Conservation (phyloP, 1,284 basidiomycete genomes). For the Trichosporon coremiiforme region DNA sequence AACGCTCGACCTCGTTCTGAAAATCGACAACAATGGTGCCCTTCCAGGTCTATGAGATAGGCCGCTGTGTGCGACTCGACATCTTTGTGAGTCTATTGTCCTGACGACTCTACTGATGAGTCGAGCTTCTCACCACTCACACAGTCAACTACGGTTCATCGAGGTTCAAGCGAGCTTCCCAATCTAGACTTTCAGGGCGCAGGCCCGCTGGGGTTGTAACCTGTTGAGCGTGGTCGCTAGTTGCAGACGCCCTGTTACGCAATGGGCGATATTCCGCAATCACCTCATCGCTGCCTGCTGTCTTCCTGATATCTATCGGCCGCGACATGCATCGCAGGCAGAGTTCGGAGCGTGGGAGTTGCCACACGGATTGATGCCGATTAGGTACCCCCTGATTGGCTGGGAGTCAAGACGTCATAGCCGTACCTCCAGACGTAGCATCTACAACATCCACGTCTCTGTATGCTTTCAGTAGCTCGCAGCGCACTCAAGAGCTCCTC, state of each 20-base stretch:
- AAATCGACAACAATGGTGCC: too few relatives aligned
- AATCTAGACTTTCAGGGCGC: neutral
- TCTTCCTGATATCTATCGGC: neutral
- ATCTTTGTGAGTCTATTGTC: too few relatives aligned
- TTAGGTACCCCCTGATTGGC: neutral
- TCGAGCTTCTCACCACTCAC: too few relatives aligned
- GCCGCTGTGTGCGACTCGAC: too few relatives aligned
- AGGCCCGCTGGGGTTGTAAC: neutral
- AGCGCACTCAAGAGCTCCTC: constrained; percentile 6
- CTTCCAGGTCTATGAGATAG: too few relatives aligned
- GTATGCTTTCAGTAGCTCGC: constrained; percentile 6
- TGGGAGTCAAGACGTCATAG: constrained; percentile 16
- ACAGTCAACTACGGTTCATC: too few relatives aligned
- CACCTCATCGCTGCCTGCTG: neutral
- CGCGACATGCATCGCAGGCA: neutral
- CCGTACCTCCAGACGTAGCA: neutral
- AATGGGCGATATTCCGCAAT: neutral
- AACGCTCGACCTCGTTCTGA: too few relatives aligned
- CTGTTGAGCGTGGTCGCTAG: neutral
- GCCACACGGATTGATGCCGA: constrained; percentile 7
- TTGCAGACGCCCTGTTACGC: neutral
- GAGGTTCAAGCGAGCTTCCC: too few relatives aligned
- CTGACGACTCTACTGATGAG: too few relatives aligned
- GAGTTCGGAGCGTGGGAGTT: neutral
- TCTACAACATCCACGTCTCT: constrained; percentile 17